Evolutionary conservation across 768 basidiomycete genomes (phyloP), one percentile per base, ranked within the genome.

Genomic region (Hericium alpestre): DNA sequence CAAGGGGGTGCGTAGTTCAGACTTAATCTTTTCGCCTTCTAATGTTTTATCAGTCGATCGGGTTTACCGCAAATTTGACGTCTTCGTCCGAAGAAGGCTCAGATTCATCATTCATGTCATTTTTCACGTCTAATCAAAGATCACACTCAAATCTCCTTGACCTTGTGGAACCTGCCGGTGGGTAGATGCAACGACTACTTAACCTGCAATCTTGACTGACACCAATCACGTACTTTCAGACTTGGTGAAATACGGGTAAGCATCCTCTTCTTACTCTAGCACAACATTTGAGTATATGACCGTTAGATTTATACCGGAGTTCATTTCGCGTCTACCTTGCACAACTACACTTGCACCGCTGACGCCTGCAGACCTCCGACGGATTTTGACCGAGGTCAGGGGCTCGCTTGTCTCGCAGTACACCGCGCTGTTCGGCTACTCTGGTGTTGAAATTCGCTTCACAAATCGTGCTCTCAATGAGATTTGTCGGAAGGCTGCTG

Each of bases 401-500:
- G 93, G 94, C 16, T 92, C 93, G 2, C 77, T 97, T 13, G 77
- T 95, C 50, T 90, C 90, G 23, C 95, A 97, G 68, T 96, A 94
- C 64, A 82, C 81, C 25, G 80, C 90, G 3, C 76, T 93, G 40
- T 93, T 94, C 66, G 83, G 79, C 27, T 86, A 86, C 64, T 91
- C 87, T 8, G 89, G 87, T 3, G 84, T 88, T 20, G 91, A 93
- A 62, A 83, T 96, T 59, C 78, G 84, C 54, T 96, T 98, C 66
- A 93, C 94, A 11, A 81, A 79, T 57, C 76, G 77, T 1, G 92
- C 93, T 1, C 69, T 96, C 23, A 79, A 86, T 58, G 90, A 86
- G 61, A 85, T 97, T 55, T 96, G 92, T 64, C 74, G 73, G 50
- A 83, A 83, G 60, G 93, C 94, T 0, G 73, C 78, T 9, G 82